Evolutionary conservation across 2,329 filamentous ascomycete genomes (phyloP).

Genomic region (Cyphellophora europaea): DNA sequence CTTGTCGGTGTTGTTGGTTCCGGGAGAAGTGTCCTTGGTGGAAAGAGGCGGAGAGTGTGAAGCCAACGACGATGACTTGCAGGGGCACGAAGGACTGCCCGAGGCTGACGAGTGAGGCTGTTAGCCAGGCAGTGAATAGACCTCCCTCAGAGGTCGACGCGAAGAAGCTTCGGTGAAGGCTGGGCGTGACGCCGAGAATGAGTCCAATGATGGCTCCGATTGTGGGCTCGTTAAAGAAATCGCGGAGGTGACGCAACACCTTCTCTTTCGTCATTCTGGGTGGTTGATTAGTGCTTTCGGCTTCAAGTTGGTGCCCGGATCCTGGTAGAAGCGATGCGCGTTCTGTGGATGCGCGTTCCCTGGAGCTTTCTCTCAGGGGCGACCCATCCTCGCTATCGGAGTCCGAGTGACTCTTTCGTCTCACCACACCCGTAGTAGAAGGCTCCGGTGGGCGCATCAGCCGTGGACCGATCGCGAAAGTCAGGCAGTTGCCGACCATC

Average conservation of each 20-base stretch:
- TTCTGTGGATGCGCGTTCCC: too few relatives aligned
- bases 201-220: slow-evolving; percentile 51
- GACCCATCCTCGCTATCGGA: slow-evolving; percentile 14
- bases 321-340: too few relatives aligned
- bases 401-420: slow-evolving; percentile 1
- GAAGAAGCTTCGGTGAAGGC: slow-evolving; percentile 55
- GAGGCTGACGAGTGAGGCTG: slow-evolving; percentile 50
- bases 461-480: slow-evolving; percentile 53
- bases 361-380: too few relatives aligned
- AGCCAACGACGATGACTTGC: slow-evolving; percentile 57
- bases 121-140: slow-evolving; percentile 59
- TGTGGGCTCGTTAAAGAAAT: slow-evolving; percentile 54
- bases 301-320: slow-evolving; percentile 24
- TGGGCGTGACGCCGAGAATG: slow-evolving; percentile 50
- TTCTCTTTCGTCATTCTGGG: too few relatives aligned
- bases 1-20: too few relatives aligned
- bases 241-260: slow-evolving; percentile 30
- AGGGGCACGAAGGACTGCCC: slow-evolving; percentile 55
- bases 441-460: too few relatives aligned
- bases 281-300: slow-evolving; percentile 23
- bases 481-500: slow-evolving; percentile 54
- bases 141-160: slow-evolving; percentile 47
- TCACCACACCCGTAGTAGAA: slow-evolving; percentile 21
- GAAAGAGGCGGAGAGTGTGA: slow-evolving; percentile 53
- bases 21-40: too few relatives aligned